Conservation (phyloP, 805 yeast species). For the Groenewaldozyma salmanticensis region DNA sequence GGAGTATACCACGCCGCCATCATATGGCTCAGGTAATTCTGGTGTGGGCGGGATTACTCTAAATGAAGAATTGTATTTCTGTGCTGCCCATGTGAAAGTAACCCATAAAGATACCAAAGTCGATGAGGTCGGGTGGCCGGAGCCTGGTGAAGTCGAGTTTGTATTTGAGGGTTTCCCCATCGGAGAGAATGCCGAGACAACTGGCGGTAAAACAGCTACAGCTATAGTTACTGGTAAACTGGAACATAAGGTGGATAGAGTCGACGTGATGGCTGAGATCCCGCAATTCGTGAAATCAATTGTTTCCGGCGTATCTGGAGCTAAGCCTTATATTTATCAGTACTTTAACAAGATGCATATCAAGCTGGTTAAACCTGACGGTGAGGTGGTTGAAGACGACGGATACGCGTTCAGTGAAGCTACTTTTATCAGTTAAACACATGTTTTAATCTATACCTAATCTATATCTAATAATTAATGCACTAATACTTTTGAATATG, state of each 20-base stretch:
- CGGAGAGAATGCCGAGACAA: conserved; percentile 20
- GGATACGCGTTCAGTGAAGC: conserved; percentile 73
- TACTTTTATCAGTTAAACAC: conserved; percentile 51
- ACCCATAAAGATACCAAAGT: conserved; percentile 44
- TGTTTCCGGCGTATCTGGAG: conserved; percentile 90
- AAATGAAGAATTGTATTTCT: conserved; percentile 51
- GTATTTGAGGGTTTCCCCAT: conserved; percentile 41
- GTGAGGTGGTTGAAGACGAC: conserved; percentile 36
- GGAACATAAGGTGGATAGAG: conserved; percentile 64
- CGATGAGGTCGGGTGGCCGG: conserved; percentile 75
- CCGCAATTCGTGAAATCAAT: conserved; percentile 90
- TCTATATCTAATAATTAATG: background rate
- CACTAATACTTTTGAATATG: background rate
- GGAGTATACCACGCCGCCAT: conserved; percentile 92
- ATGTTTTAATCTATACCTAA: background rate
- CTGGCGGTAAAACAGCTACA: too few species aligned
- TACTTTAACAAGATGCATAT: conserved; percentile 58
- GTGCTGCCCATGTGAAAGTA: conserved; percentile 57
- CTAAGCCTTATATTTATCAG: conserved; percentile 95
- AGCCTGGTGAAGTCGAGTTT: conserved; percentile 61
- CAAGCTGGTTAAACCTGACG: conserved; percentile 32
- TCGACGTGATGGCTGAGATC: conserved; percentile 95
- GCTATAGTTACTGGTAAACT: conserved; percentile 55
- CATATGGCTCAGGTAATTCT: conserved; percentile 77
- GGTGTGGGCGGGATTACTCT: conserved; percentile 66